Evolutionary conservation across 2,329 filamentous ascomycete species (phyloP), one percentile per base, ranked within the genome.

Genomic region (Epichloe bromicola): DNA sequence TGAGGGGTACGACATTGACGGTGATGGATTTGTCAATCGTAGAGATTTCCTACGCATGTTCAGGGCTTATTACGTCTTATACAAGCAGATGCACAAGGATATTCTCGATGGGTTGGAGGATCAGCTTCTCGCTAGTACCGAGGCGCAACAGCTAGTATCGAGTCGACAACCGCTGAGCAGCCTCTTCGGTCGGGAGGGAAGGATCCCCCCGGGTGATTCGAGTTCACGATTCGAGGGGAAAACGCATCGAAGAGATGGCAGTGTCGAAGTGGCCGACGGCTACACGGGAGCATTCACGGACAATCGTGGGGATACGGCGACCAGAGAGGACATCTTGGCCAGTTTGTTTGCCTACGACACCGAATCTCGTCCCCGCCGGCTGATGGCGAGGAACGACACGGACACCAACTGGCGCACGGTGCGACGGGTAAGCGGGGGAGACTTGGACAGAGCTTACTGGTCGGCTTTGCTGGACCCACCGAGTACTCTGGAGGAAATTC

Each of bases 1-100:
- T 62, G 79, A 87, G 51, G 90, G 88, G 12, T 97, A 95, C 61
- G 93, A 98, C 61, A 80, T 95, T 48, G 88, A 97, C 59, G 78
- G 79, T 1, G 90, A 97, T 67, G 90, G 90, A 11, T 94, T 79
- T 58, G 84, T 97, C 41, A 83, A 84, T 59, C 79, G 93, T 15
- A 83, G 84, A 58, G 91, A 98, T 64, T 94, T 96, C 59, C 68
- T 97, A 34, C 82, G 90, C 51, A 85, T 98, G 68, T 95, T 97
- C 66, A 78, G 88, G 42, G 91, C 91, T 0, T 95, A 94, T 65
- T 97, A 95, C 65, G 83, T 87, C 2, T 78, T 96, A 8, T 93
- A 89, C 63, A 88, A 90, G 62, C 86, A 95, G 63, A 83, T 95
- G 67, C 89, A 93, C 54, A 80, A 81, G 53, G 91, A 97, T 57